Percentiles rank a stretch among this genome's conserved stretches.
phyloP scores from a whole-genome alignment of 257 asterid species.

The Solanum pimpinellifolium region DNA sequence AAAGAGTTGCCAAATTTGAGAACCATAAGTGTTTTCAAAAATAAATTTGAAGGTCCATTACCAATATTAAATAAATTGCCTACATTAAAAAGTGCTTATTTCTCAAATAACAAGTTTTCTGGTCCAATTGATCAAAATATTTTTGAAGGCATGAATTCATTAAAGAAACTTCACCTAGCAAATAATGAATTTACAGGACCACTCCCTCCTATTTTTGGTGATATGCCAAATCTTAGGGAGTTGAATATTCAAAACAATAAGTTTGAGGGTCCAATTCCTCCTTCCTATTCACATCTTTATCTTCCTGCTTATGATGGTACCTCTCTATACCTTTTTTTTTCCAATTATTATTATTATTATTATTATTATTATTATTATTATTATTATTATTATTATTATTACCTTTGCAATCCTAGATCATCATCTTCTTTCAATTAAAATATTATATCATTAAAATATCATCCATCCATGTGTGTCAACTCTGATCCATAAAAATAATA shows the following conservation, averaged over 20 bases:
- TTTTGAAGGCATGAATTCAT: constrained; percentile 42
- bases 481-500: not conserved
- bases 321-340: not conserved
- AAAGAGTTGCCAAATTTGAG: constrained; percentile 25
- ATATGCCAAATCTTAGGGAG: constrained; percentile 42
- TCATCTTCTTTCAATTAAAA: not conserved
- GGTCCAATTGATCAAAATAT: constrained; percentile 32
- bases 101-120: constrained; percentile 44
- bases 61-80: constrained; percentile 35
- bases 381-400: no score
- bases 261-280: constrained; percentile 62
- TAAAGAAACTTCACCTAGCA: constrained; percentile 59
- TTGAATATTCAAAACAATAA: constrained; percentile 43
- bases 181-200: constrained; percentile 41
- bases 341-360: no score
- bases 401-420: not conserved
- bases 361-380: no score
- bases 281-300: constrained; percentile 15
- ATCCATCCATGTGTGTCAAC: not conserved
- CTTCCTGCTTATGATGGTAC: constrained; percentile 42
- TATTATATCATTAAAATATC: not conserved
- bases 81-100: constrained; percentile 25
- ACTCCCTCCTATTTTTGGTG: constrained; percentile 39
- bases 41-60: constrained; percentile 43
- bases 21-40: constrained; percentile 48